phyloP scores from a whole-genome alignment of 768 basidiomycete species.

The Tylopilus balloui region DNA sequence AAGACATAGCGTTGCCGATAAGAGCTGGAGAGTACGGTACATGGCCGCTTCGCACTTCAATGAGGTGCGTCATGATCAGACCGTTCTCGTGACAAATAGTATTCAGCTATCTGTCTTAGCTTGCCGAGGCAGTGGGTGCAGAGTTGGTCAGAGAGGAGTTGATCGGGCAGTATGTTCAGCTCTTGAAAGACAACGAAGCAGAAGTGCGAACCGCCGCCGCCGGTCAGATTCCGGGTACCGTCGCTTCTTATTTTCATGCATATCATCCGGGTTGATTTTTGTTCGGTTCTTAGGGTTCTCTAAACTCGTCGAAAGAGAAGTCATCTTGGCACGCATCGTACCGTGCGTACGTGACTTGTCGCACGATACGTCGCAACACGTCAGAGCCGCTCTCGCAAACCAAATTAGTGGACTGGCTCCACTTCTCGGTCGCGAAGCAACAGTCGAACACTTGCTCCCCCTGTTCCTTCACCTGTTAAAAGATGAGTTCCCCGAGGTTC shows the following conservation, averaged over 20 bases:
- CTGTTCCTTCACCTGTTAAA: constrained; percentile 95
- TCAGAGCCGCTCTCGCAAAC: constrained; percentile 91
- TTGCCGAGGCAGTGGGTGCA: constrained; percentile 85
- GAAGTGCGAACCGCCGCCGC: constrained; percentile 96
- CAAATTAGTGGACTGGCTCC: constrained; percentile 97
- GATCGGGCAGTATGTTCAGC: constrained; percentile 85
- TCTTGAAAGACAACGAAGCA: constrained; percentile 97
- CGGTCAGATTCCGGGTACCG: constrained; percentile 90
- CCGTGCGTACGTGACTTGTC: constrained; percentile 94
- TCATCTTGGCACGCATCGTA: constrained; percentile 87
- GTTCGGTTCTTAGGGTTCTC: constrained; percentile 70
- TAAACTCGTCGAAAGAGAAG: constrained; percentile 87
- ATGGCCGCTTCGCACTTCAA: constrained; percentile 99
- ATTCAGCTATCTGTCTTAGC: constrained; percentile 37
- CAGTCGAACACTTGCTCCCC: constrained; percentile 94
- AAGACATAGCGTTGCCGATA: constrained; percentile 83
- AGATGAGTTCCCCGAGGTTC: constrained; percentile 97
- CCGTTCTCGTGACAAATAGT: background rate
- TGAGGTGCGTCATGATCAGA: constrained; percentile 49
- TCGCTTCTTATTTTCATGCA: background rate
- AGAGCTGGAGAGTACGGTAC: constrained; percentile 98
- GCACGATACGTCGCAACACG: constrained; percentile 93
- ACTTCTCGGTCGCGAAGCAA: constrained; percentile 86
- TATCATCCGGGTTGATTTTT: constrained; percentile 6
- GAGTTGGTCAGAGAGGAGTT: constrained; percentile 93